Evolutionary conservation across 2,329 filamentous ascomycete genomes (phyloP), one percentile per base, ranked within the genome.

Genomic region (Endothia cerciana): DNA sequence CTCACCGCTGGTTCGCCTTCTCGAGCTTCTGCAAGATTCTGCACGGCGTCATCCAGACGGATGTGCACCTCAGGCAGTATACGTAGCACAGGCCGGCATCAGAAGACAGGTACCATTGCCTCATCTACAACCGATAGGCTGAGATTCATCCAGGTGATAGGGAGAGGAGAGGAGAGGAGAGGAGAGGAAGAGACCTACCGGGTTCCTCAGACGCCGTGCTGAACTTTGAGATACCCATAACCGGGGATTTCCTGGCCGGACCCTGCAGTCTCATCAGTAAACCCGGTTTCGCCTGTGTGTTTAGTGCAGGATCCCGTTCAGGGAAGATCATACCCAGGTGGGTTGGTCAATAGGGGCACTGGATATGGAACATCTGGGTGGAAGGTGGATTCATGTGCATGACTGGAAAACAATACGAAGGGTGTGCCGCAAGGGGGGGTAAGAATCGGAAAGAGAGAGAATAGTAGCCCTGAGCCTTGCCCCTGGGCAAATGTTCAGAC

Each of bases 1-100:
- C 51, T 55, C 51, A 55, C 51, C 51, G 51, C 51, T 22, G 51
- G 51, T 55, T 55, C 28, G 11, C 51, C 19, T 36, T 33, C 4
- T 33, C 19, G 10, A 55, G 19, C 51, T 36, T 15, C 51, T 55
- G 28, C 51, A 36, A 33, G 30, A n/a, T 13, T 19, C 28, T 55
- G 51, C 30, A 36, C 51, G 30, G 51, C 15, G 28, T 55, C 51
- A 15, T 55, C 51, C 30, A 19, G 51, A 55, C 28, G 28, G 51
- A n/a, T 19, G 7, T 36, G 17, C 19, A 28, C 51, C 30, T 33
- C 6, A 17, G 5, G 3, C 17, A 7, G 30, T 19, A n/a, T 5
- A 36, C 19, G 30, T 55, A 6, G 28, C 8, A 36, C 51, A 33
- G 30, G 30, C 17, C 17, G 30, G 5, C 19, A 55, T 13, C 49